Conservation (phyloP, 345 rosid species). For the Tarenaya hassleriana region DNA sequence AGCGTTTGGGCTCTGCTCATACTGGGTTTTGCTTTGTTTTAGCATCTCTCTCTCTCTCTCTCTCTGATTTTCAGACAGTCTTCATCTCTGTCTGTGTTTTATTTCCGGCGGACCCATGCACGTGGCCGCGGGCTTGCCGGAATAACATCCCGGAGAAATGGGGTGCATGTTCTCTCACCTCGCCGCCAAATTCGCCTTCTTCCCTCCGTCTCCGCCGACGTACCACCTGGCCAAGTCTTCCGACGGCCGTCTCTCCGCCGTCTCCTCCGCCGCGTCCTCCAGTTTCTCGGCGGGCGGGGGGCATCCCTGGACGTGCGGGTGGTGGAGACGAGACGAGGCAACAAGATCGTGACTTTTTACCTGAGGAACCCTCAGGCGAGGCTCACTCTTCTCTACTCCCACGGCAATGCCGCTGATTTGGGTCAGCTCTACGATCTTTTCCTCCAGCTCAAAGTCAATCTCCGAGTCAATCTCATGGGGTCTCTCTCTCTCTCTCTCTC, state of each 20-base stretch:
- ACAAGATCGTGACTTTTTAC: slow-evolving; percentile 85
- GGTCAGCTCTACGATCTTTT: slow-evolving; percentile 99
- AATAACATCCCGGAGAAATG: slow-evolving; percentile 41
- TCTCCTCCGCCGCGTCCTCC: slow-evolving; percentile 47
- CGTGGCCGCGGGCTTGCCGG: slow-evolving; percentile 20
- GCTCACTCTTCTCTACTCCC: slow-evolving; percentile 91
- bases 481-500: slow-evolving; percentile 28
- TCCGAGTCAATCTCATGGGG: slow-evolving; percentile 96
- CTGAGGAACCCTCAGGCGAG: slow-evolving; percentile 78
- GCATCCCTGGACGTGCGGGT: slow-evolving; percentile 62
- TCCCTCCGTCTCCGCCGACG: slow-evolving; percentile 95
- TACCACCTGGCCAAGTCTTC: slow-evolving; percentile 65
- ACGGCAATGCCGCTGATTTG: slow-evolving; percentile 98
- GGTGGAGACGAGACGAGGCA: slow-evolving; percentile 66
- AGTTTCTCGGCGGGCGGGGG: slow-evolving; percentile 69
- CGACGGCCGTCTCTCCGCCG: slow-evolving; percentile 59
- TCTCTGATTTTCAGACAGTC: slow-evolving; percentile 7
- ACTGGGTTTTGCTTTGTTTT: neutral
- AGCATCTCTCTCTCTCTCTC: neutral
- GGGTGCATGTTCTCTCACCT: slow-evolving; percentile 91
- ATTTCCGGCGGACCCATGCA: slow-evolving; percentile 20
- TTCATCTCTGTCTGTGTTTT: neutral
- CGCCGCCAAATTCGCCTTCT: slow-evolving; percentile 95
- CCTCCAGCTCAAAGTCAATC: slow-evolving; percentile 93
- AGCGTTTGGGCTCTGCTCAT: neutral